Evolutionary conservation across 345 rosid species (phyloP).

Genomic region (Brassica cretica): DNA sequence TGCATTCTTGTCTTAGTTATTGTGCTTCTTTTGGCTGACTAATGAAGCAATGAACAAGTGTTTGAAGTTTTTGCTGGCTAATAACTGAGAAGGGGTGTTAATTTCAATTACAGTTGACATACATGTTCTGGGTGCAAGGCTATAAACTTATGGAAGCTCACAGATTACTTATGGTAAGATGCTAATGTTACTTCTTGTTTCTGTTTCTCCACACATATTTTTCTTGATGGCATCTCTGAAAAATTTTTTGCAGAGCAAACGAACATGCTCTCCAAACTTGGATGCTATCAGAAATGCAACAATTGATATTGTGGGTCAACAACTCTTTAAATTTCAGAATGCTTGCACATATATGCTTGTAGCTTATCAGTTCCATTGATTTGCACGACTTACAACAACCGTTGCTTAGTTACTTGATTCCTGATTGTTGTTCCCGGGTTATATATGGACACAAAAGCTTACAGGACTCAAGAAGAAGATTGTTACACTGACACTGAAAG

Average conservation of each 20-base stretch:
- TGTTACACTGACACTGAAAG: constrained; percentile 62
- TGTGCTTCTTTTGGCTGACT: constrained; percentile 18
- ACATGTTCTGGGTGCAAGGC: constrained; percentile 95
- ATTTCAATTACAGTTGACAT: constrained; percentile 65
- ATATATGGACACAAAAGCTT: constrained; percentile 52
- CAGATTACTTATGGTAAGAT: constrained; percentile 70
- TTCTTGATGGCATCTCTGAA: constrained; percentile 15
- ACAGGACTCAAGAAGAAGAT: constrained; percentile 71
- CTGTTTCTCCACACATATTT: neutral
- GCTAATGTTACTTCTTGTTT: constrained; percentile 18
- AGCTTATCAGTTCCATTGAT: constrained; percentile 6
- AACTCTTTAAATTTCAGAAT: constrained; percentile 1
- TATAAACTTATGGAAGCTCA: constrained; percentile 81
- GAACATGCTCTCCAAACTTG: constrained; percentile 79
- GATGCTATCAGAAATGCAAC: constrained; percentile 91
- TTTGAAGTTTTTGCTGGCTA: neutral
- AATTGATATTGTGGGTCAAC: constrained; percentile 79
- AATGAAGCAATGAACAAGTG: constrained; percentile 1
- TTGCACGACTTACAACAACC: neutral
- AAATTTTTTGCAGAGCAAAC: constrained; percentile 62
- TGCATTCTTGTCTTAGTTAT: neutral
- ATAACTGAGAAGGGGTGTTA: constrained; percentile 7
- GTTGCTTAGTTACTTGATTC: constrained; percentile 13
- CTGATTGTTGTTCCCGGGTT: constrained; percentile 23
- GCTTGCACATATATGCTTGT: neutral